Conservation (phyloP, 1,284 basidiomycete genomes). For the Grifola frondosa region DNA sequence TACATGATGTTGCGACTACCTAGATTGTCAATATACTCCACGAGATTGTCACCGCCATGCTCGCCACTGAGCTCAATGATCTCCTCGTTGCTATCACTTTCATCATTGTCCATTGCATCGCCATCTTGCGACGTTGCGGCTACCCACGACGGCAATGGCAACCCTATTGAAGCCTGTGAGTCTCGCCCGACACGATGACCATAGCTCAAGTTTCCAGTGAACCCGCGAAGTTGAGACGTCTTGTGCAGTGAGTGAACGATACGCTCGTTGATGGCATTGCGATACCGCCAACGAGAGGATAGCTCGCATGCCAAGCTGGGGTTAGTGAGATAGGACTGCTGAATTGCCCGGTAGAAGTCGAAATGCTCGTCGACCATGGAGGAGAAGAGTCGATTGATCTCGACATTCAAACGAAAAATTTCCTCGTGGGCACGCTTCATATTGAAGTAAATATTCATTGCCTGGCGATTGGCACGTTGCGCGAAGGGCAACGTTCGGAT, state of each 20-base stretch:
- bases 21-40: too few relatives aligned
- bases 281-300: neutral
- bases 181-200: too few relatives aligned
- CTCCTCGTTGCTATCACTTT: neutral
- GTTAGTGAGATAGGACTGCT: neutral
- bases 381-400: conserved; percentile 30
- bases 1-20: too few relatives aligned
- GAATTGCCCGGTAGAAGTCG: conserved; percentile 2
- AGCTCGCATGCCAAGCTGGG: conserved; percentile 7
- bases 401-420: conserved; percentile 31
- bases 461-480: conserved; percentile 19
- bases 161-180: too few relatives aligned
- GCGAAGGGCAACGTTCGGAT: conserved; percentile 26
- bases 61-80: too few relatives aligned
- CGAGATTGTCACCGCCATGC: too few relatives aligned
- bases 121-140: neutral
- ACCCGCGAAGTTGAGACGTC: neutral
- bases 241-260: too few relatives aligned
- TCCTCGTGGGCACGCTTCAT: conserved; percentile 31
- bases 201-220: neutral
- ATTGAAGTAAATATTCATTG: conserved; percentile 28
- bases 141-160: neutral
- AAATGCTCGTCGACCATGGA: conserved; percentile 30
- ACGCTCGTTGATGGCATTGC: neutral
- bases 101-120: too few relatives aligned